Base-by-base conservation (phyloP, 1,139 yeast genomes). In the Geotrichum macrosporum region DNA sequence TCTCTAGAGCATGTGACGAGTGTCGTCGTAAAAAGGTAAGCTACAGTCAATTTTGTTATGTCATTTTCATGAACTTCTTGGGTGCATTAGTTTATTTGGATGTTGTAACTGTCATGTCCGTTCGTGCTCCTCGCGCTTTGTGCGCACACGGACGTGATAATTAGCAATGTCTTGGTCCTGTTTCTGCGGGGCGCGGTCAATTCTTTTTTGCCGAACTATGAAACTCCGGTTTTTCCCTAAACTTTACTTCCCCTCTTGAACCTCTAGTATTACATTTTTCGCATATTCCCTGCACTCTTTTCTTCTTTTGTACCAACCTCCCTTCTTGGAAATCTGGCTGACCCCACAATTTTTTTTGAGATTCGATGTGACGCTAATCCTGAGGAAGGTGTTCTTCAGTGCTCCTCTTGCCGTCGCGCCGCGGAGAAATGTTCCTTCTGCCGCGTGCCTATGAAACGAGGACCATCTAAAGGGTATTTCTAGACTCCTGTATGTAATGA, bases 1-100 rank as follows among this genome's bases (percentile, higher is more conserved):
- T 69, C 4, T 69, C 73, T 5, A 57, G 74, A 24, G 73, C 73
- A 15, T 69, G 73, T 55, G 73, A 69, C 54, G 73, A 69, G 19
- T 48, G 51, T 31, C 40, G 51, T 10, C 46, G 51, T 21, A 48
- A 48, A 36, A 48, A 48, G 24, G 44, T 40, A 12, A 15, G 41
- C 21, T 8, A 2, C 12, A n/a, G 24, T 34, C 35, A 4, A 12
- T 8, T n/a, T n/a, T n/a, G n/a, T n/a, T n/a, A n/a, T n/a, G n/a
- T n/a, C n/a, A n/a, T n/a, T n/a, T n/a, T n/a, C n/a, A n/a, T n/a
- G n/a, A n/a, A n/a, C n/a, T n/a, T n/a, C n/a, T n/a, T n/a, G n/a
- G n/a, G n/a, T n/a, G n/a, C n/a, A n/a, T n/a, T n/a, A n/a, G n/a
- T n/a, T n/a, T n/a, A n/a, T n/a, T n/a, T n/a, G n/a, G n/a, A n/a